phyloP scores from a whole-genome alignment of 202 grass and related monocot species.

The Carex sylvatica region DNA sequence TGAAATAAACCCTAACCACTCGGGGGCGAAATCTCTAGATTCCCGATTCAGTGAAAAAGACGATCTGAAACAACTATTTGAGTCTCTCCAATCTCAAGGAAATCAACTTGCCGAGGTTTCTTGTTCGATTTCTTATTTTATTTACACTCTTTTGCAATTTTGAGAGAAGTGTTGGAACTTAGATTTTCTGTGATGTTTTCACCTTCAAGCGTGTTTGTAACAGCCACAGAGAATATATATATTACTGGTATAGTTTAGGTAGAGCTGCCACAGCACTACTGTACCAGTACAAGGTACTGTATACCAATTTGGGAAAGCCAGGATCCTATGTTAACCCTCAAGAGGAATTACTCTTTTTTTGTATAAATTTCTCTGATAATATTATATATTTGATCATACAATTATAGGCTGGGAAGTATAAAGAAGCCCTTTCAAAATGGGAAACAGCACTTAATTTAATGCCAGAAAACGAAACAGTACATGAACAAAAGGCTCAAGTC shows the following conservation, averaged over 20 bases:
- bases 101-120: conserved; percentile 71
- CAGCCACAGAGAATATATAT: not conserved
- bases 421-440: conserved; percentile 83
- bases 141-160: not conserved
- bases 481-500: conserved; percentile 86
- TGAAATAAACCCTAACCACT: not conserved
- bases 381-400: not conserved
- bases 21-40: not conserved
- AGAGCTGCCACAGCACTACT: not conserved
- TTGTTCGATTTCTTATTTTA: conserved; percentile 12
- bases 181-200: not conserved
- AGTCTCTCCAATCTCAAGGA: conserved; percentile 47
- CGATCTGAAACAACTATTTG: conserved; percentile 3
- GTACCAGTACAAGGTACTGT: not conserved
- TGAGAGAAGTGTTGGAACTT: not conserved
- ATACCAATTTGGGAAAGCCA: not conserved
- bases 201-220: not conserved
- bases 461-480: conserved; percentile 65
- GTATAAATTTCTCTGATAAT: not conserved
- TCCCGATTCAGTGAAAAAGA: conserved; percentile 7
- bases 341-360: not conserved
- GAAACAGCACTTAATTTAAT: conserved; percentile 61
- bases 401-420: conserved; percentile 71
- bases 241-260: not conserved
- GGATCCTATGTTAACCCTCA: not conserved